Conservation (phyloP, 495 filamentous ascomycete species). For the Pyrenula massariospora region DNA sequence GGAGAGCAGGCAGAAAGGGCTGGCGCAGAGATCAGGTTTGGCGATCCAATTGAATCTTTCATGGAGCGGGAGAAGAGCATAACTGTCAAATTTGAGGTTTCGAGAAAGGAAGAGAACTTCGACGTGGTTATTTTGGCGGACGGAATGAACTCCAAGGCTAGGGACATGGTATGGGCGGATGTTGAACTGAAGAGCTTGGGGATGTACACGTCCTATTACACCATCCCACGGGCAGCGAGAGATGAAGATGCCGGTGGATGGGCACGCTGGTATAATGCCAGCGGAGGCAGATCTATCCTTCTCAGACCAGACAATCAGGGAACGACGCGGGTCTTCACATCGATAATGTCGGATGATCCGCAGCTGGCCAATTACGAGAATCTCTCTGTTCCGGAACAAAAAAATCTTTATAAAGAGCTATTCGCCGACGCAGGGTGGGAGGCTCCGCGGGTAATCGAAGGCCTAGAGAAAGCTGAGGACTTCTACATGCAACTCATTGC, state of each 20-base stretch:
- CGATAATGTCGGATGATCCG: conserved; percentile 12
- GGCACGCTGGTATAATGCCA: conserved; percentile 19
- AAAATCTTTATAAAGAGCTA: conserved; percentile 21
- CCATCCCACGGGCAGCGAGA: conserved; percentile 15
- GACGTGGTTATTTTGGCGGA: neutral
- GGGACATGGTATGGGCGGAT: neutral
- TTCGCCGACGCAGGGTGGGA: conserved; percentile 36
- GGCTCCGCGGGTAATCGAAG: conserved; percentile 24
- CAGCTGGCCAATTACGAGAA: conserved; percentile 9
- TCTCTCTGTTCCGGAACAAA: conserved; percentile 15
- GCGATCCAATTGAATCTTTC: neutral
- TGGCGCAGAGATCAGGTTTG: neutral
- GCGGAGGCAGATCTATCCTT: conserved; percentile 23
- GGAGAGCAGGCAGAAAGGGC: neutral
- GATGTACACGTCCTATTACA: conserved; percentile 27
- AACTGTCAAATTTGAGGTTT: neutral
- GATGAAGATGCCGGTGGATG: conserved; percentile 18
- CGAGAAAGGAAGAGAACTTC: neutral
- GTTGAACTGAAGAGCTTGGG: neutral
- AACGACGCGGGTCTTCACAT: neutral
- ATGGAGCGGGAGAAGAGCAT: neutral
- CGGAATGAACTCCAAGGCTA: neutral
- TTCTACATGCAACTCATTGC: conserved; percentile 32
- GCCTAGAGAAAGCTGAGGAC: conserved; percentile 26
- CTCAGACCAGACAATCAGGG: conserved; percentile 10